Percentiles rank a stretch among this genome's conserved stretches.
These are phyloP conservation scores for Aspergillus costaricaensis DNA, from an alignment of 2,329 filamentous ascomycete genomes.

Conservation along the genomic window DNA sequence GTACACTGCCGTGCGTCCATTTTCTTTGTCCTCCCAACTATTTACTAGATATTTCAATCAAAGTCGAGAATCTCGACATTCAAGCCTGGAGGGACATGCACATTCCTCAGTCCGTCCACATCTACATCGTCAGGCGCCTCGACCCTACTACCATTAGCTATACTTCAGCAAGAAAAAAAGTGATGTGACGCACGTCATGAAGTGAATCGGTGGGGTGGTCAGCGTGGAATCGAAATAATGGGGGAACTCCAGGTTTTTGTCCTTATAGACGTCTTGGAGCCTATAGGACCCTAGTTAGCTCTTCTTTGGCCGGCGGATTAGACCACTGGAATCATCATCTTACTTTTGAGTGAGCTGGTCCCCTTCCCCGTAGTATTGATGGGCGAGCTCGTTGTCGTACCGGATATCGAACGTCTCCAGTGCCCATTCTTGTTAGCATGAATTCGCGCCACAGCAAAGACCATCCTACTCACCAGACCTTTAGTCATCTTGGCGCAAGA, in stretches of 20 bases:
- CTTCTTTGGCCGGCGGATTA: too few species aligned
- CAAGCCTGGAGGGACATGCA: slow-evolving; percentile 18
- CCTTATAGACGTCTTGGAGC: slow-evolving; percentile 13
- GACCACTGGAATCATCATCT: too few species aligned
- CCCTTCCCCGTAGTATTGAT: slow-evolving; percentile 23
- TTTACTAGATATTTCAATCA: too few species aligned
- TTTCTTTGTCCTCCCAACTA: too few species aligned
- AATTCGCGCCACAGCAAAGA: background rate
- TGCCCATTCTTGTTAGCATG: background rate
- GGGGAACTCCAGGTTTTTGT: slow-evolving; percentile 18
- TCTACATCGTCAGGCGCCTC: slow-evolving; percentile 16
- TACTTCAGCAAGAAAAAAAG: too few species aligned
- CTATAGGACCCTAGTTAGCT: background rate
- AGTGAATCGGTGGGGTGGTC: slow-evolving; percentile 17
- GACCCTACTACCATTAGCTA: slow-evolving; percentile 2
- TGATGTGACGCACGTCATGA: background rate
- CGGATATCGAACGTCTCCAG: slow-evolving; percentile 22
- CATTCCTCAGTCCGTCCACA: slow-evolving; percentile 9
- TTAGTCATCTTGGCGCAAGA: background rate
- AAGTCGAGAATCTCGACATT: slow-evolving; percentile 17
- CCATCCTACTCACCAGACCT: background rate
- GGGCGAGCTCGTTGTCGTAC: slow-evolving; percentile 22
- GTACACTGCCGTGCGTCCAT: too few species aligned
- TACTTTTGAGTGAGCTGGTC: slow-evolving; percentile 15
- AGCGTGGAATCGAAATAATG: slow-evolving; percentile 22